Conservation (phyloP, 352 stramenopile genomes). For the Phytopythium delawarense region DNA sequence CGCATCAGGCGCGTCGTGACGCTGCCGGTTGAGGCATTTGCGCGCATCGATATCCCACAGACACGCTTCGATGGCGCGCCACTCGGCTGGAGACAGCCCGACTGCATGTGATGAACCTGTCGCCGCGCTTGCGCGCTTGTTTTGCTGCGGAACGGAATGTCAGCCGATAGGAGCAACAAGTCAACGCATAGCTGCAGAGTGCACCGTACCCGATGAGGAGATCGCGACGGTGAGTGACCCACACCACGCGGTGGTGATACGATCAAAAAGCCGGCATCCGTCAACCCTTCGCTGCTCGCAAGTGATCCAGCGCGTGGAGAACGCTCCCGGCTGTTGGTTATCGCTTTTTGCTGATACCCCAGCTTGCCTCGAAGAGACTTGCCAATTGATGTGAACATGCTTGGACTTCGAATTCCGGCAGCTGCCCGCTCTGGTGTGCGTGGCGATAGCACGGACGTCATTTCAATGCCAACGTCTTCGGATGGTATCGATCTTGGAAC, state of each 20-base stretch:
- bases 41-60: conserved; percentile 55
- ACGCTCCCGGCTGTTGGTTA: background rate
- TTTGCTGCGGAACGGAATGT: background rate
- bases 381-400: conserved; percentile 35
- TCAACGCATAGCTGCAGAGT: background rate
- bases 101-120: background rate
- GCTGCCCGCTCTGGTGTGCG: conserved; percentile 11
- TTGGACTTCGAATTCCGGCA: conserved; percentile 20
- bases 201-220: background rate
- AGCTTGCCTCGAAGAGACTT: conserved; percentile 40
- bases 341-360: conserved; percentile 14
- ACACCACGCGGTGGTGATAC: background rate
- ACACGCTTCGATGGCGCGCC: conserved; percentile 47
- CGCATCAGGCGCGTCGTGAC: conserved; percentile 5
- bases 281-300: background rate
- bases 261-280: background rate
- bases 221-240: background rate
- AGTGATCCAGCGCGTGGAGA: background rate
- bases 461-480: conserved; percentile 7
- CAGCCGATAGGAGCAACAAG: background rate
- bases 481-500: conserved; percentile 5
- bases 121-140: background rate
- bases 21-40: background rate
- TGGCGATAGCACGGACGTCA: conserved; percentile 5
- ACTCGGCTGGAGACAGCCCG: conserved; percentile 23